phyloP scores from a whole-genome alignment of 768 basidiomycete species.

The Phylloporus scabripes region DNA sequence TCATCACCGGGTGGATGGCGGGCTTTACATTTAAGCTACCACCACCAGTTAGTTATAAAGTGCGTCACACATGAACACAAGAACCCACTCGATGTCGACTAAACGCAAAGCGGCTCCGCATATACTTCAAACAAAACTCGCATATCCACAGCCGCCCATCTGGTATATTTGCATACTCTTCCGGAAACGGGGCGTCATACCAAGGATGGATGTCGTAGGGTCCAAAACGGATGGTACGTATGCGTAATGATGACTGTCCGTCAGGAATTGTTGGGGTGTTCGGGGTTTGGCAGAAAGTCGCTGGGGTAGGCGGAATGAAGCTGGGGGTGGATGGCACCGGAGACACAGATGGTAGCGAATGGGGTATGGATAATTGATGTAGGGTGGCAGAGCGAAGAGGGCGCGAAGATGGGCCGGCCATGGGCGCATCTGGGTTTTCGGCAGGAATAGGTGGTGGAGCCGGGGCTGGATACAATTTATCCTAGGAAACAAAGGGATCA shows the following conservation, averaged over 20 bases:
- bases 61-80: neutral
- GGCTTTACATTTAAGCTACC: constrained; percentile 88
- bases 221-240: constrained; percentile 87
- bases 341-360: constrained; percentile 27
- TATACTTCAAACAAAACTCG: constrained; percentile 97
- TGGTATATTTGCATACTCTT: constrained; percentile 90
- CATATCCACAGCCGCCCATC: constrained; percentile 95
- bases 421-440: constrained; percentile 33
- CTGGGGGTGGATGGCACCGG: constrained; percentile 37
- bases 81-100: constrained; percentile 74
- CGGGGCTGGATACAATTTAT: constrained; percentile 44
- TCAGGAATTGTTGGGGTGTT: constrained; percentile 22
- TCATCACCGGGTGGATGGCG: constrained; percentile 97
- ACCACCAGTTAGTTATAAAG: constrained; percentile 10
- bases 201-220: constrained; percentile 92
- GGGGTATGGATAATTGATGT: constrained; percentile 33
- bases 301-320: constrained; percentile 29
- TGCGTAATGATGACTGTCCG: constrained; percentile 46
- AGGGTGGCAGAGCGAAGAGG: constrained; percentile 57
- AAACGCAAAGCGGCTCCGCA: constrained; percentile 88
- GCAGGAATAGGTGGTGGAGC: constrained; percentile 27
- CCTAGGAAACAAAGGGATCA: constrained; percentile 30
- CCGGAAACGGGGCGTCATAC: constrained; percentile 98
- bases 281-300: constrained; percentile 30
- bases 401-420: constrained; percentile 55